Conservation (phyloP, 192 early-diverging fungal species). For the Lunasporangiospora selenospora region DNA sequence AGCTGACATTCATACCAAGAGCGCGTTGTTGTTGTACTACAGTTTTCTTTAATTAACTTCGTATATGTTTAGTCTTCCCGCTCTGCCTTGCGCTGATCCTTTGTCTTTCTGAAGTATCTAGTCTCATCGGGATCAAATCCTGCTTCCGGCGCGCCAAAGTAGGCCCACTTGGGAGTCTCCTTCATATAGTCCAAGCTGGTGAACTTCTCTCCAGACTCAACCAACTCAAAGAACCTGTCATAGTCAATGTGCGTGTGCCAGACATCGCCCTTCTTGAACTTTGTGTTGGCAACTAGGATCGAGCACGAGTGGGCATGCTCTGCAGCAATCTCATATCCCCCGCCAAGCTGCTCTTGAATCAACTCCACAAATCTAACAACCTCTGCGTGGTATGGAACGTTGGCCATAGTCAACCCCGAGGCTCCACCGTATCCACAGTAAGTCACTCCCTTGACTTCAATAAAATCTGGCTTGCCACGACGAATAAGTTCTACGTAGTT, state of each 20-base stretch:
- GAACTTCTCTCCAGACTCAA: constrained; percentile 56
- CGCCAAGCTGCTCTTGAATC: constrained; percentile 58
- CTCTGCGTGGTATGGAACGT: constrained; percentile 75
- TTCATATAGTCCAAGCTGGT: constrained; percentile 73
- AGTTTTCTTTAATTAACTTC: neutral
- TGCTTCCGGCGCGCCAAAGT: constrained; percentile 67
- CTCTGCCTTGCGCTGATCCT: constrained; percentile 43
- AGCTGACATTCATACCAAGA: too few species aligned
- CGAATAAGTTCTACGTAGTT: constrained; percentile 70
- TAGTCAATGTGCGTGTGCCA: constrained; percentile 85
- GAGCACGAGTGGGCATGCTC: constrained; percentile 76
- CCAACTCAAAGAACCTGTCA: constrained; percentile 68
- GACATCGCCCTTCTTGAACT: constrained; percentile 69
- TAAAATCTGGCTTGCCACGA: constrained; percentile 71
- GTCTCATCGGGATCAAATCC: constrained; percentile 79
- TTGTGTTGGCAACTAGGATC: constrained; percentile 67
- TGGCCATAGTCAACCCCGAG: constrained; percentile 71
- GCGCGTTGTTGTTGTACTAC: too few species aligned
- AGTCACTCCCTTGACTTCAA: constrained; percentile 81
- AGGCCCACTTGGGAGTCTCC: constrained; percentile 72
- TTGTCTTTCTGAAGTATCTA: constrained; percentile 65
- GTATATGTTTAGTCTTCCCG: constrained; percentile 23
- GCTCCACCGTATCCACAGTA: constrained; percentile 77
- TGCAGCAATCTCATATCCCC: constrained; percentile 72
- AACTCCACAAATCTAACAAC: constrained; percentile 70